Percentiles rank a stretch among this genome's conserved stretches.
Conservation (phyloP, 345 rosid species). For the Heritiera littoralis region DNA sequence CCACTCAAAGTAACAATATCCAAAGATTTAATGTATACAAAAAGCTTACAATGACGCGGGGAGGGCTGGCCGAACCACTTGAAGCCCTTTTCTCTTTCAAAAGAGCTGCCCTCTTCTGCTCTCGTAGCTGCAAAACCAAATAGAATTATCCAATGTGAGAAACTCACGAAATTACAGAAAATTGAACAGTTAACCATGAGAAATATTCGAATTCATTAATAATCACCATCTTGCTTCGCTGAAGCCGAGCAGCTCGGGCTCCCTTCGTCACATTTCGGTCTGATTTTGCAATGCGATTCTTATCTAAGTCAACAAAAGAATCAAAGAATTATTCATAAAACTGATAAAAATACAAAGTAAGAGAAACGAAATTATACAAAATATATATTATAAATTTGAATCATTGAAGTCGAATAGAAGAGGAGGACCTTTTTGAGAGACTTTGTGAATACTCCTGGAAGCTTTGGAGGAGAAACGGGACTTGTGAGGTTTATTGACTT, state of each 20-base stretch:
- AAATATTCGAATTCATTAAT: neutral
- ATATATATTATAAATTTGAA: neutral
- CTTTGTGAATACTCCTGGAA: conserved; percentile 72
- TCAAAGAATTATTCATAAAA: neutral
- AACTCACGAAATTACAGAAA: neutral
- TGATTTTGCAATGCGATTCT: conserved; percentile 61
- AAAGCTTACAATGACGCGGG: conserved; percentile 74
- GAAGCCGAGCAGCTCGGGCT: conserved; percentile 69
- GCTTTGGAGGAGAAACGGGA: conserved; percentile 79
- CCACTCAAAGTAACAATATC: neutral
- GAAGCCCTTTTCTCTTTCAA: conserved; percentile 78
- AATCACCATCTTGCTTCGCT: conserved; percentile 82
- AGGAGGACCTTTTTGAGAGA: conserved; percentile 54
- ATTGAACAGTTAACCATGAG: neutral
- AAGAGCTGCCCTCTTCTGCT: conserved; percentile 77
- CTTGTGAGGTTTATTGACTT: conserved; percentile 84
- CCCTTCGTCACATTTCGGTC: conserved; percentile 59
- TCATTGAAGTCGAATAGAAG: neutral
- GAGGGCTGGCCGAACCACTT: conserved; percentile 57
- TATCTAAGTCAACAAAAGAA: conserved; percentile 42
- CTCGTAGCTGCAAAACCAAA: conserved; percentile 54
- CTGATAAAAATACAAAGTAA: neutral
- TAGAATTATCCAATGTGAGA: neutral
- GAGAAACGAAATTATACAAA: neutral
- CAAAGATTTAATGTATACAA: neutral